Evolutionary conservation across 78 protist genomes (phyloP).

Genomic region (Dictyostelium firmibasis): DNA sequence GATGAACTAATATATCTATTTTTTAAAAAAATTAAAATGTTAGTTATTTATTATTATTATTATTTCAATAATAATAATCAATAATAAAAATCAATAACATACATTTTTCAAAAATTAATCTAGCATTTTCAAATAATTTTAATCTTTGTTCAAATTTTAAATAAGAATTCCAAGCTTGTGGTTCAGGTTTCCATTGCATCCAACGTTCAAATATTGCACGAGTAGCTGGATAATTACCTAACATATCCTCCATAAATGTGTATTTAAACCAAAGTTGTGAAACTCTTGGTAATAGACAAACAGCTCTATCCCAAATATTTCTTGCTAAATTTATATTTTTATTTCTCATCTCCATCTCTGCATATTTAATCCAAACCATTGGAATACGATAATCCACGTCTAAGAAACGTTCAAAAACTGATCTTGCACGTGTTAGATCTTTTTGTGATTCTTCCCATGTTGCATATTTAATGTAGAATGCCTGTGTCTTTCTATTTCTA

Average conservation of each 20-base stretch:
- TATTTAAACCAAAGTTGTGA: conserved; percentile 96
- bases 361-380: conserved; percentile 93
- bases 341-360: conserved; percentile 98
- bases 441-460: conserved; percentile 96
- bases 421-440: conserved; percentile 90
- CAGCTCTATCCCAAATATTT: conserved; percentile 98
- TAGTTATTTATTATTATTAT: neutral
- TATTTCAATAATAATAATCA: no score
- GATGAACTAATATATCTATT: conserved; percentile 62
- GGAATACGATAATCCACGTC: conserved; percentile 77
- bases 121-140: conserved; percentile 82
- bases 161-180: conserved; percentile 94
- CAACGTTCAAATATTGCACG: conserved; percentile 97
- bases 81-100: neutral
- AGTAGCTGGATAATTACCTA: conserved; percentile 94
- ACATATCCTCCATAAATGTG: conserved; percentile 96
- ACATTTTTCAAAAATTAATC: conserved; percentile 78
- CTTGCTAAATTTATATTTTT: conserved; percentile 95
- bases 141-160: conserved; percentile 92
- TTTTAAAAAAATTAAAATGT: neutral
- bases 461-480: conserved; percentile 92
- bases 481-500: neutral
- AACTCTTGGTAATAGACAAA: conserved; percentile 94
- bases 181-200: conserved; percentile 93
- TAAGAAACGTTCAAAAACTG: conserved; percentile 96